Evolutionary conservation across 1,284 basidiomycete genomes (phyloP).

Genomic region (Trametes sp.): DNA sequence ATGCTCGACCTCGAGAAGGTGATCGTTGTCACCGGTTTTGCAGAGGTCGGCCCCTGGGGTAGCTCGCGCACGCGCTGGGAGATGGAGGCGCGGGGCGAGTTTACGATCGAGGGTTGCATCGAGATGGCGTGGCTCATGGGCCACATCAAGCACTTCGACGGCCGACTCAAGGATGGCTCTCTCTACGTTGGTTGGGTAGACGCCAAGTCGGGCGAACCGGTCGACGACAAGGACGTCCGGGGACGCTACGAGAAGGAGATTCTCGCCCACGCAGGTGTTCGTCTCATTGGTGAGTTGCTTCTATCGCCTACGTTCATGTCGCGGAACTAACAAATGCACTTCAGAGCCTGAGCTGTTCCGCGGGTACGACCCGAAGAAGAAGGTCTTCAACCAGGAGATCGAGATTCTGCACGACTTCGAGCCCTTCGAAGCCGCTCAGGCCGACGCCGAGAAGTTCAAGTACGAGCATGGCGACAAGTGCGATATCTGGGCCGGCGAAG

Average conservation of each 20-base stretch:
- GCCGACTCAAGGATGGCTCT: constrained; percentile 90
- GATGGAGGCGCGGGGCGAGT: constrained; percentile 94
- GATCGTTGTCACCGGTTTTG: constrained; percentile 93
- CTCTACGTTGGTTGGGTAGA: constrained; percentile 99
- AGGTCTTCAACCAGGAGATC: constrained; percentile 96
- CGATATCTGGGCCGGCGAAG: constrained; percentile 91
- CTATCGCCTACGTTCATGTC: no score
- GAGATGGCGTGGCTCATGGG: constrained; percentile 99
- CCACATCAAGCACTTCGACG: constrained; percentile 97
- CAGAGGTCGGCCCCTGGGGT: constrained; percentile 99
- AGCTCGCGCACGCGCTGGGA: constrained; percentile 99
- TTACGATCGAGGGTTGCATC: constrained; percentile 97
- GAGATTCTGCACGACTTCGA: constrained; percentile 98
- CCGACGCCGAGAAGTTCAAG: constrained; percentile 96
- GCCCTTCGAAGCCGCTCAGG: constrained; percentile 90
- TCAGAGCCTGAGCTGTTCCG: constrained; percentile 96
- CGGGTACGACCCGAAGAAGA: constrained; percentile 97
- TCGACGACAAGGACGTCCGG: constrained; percentile 97
- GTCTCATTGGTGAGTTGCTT: constrained; percentile 80
- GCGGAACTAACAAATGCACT: constrained; percentile 26
- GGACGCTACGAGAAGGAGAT: constrained; percentile 96
- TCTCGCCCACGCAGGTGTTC: constrained; percentile 91
- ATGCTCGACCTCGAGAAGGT: constrained; percentile 96
- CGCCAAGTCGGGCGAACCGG: constrained; percentile 92
- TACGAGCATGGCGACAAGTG: constrained; percentile 96